Conservation (phyloP, 164 flowering plant genomes). For the Aristolochia californica region DNA sequence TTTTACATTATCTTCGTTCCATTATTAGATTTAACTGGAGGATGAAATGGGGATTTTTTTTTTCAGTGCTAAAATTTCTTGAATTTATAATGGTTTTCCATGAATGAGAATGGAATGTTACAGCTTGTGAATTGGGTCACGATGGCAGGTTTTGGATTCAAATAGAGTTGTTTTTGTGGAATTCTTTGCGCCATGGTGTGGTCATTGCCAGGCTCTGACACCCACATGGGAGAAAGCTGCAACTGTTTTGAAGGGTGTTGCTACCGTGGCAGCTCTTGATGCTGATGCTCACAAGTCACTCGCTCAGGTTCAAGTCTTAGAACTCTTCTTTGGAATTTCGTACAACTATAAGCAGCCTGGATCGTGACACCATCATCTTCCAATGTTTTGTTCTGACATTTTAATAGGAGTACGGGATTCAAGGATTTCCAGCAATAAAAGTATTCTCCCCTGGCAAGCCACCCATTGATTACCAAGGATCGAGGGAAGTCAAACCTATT, state of each 20-base stretch:
- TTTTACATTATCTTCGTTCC: no score
- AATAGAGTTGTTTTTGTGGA: constrained; percentile 84
- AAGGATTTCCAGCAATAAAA: constrained; percentile 94
- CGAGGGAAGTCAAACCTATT: constrained; percentile 89
- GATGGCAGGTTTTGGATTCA: constrained; percentile 62
- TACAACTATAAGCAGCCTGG: not conserved
- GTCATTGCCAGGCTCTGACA: constrained; percentile 84
- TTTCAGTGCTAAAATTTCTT: no score
- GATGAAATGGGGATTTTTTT: no score
- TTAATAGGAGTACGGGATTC: constrained; percentile 76
- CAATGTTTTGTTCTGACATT: not conserved
- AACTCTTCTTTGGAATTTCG: not conserved
- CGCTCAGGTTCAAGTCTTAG: constrained; percentile 58
- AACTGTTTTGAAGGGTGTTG: constrained; percentile 81
- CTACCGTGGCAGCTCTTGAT: constrained; percentile 89
- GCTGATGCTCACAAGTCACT: constrained; percentile 89
- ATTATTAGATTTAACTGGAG: no score
- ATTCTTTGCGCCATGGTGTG: constrained; percentile 98
- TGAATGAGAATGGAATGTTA: not conserved
- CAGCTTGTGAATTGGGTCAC: not conserved
- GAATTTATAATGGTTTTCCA: no score
- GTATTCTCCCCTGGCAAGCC: constrained; percentile 88
- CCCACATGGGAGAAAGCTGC: constrained; percentile 97
- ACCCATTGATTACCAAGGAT: constrained; percentile 90
- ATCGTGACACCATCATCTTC: not conserved